These are phyloP conservation scores for Parastagonospora avenae DNA, from an alignment of 2,329 filamentous ascomycete genomes.

Conservation along the genomic window DNA sequence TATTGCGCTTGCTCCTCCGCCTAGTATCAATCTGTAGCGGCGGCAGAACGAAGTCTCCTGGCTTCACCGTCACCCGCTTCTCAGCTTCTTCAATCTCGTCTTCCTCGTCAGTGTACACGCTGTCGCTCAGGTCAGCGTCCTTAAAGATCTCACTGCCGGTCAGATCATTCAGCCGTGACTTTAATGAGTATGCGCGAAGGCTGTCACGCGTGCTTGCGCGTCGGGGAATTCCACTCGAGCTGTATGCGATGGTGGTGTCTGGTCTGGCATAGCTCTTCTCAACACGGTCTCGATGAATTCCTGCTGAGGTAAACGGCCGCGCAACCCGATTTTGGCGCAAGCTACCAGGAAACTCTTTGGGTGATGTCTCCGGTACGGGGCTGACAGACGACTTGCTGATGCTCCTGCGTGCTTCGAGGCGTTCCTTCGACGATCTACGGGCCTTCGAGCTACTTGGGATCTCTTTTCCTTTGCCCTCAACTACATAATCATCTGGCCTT, in stretches of 20 bases:
- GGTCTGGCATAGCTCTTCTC: constrained; percentile 23
- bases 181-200: constrained; percentile 25
- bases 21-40: constrained; percentile 26
- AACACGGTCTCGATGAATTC: constrained; percentile 14
- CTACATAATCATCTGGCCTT: constrained; percentile 22
- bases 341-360: constrained; percentile 24
- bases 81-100: constrained; percentile 33
- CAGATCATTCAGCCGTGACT: constrained; percentile 30
- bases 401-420: too few relatives aligned
- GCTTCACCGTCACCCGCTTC: constrained; percentile 26
- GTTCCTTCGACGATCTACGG: too few relatives aligned
- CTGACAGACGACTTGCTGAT: constrained; percentile 18
- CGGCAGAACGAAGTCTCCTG: constrained; percentile 24
- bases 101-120: constrained; percentile 37
- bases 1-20: constrained; percentile 18
- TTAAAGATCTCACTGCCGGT: constrained; percentile 33
- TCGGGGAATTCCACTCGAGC: constrained; percentile 6
- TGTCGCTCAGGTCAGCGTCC: constrained; percentile 38
- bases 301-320: constrained; percentile 17
- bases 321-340: constrained; percentile 27
- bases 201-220: constrained; percentile 25
- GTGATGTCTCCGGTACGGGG: constrained; percentile 9
- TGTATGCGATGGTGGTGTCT: constrained; percentile 14
- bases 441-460: constrained; percentile 10
- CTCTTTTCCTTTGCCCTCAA: constrained; percentile 18